Base-by-base conservation (phyloP, 345 rosid genomes). In the Mangifera indica region DNA sequence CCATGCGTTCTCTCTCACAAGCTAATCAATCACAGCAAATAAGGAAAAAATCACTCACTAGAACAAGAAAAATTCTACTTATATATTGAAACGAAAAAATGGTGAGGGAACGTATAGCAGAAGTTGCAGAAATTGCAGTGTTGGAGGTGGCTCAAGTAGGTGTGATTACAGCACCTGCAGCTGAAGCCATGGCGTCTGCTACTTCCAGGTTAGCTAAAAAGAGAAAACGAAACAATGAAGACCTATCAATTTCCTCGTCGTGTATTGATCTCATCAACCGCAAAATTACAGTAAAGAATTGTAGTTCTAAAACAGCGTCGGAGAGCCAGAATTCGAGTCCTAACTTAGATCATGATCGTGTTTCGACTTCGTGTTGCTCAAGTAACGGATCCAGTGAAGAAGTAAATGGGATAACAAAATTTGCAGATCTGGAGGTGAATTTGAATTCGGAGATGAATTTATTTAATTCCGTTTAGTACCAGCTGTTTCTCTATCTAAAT, bases 401-500 rank as follows among this genome's bases (percentile, higher is more conserved):
- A 75, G 82, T 40, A 67, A 67, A 63, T 72, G 71, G 76, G 71
- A 76, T 72, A 54, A 75, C 66, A 34, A 64, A 76, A 69, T 79
- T 72, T 45, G 63, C 77, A 83, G 87, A 89, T 89, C 86, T 84
- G 79, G 82, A 87, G 88, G 90, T 84, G 73, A 26, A 56, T 52
- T 49, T 72, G 5, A 70, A 66, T 66, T 66, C 62, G n/a, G 15
- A 8, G 7, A 54, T 21, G 56, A 46, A 40, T 34, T 59, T 8
- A 61, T 48, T 63, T 22, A 34, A 70, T 63, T 71, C 58, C 32
- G 52, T 65, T 64, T 61, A 54, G 4, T 48, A 52, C 10, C 4
- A 32, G 18, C 15, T 54, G 59, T 17, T 34, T 57, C 5, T 18
- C 59, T 20, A n/a, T 57, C 65, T 48, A 49, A 71, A 67, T 71